Percentiles rank a stretch among this genome's conserved stretches.
These are phyloP conservation scores for Rhizopus delemar DNA, from an alignment of 371 early-diverging fungal genomes.

Conservation along the genomic window DNA sequence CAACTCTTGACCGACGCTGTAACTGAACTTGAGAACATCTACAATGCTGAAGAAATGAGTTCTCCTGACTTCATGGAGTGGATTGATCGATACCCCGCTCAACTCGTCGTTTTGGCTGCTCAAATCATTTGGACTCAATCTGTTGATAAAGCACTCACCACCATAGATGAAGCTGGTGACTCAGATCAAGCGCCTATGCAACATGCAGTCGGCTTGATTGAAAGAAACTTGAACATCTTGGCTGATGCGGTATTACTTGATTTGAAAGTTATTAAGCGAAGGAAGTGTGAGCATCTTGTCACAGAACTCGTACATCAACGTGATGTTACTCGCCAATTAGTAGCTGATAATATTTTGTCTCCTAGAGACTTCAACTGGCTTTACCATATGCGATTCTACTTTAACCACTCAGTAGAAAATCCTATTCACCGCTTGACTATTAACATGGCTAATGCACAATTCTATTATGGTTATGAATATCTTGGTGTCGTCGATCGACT, in stretches of 20 bases:
- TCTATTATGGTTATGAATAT: constrained; percentile 97
- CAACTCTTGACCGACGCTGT: constrained; percentile 74
- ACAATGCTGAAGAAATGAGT: constrained; percentile 64
- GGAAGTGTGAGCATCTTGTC: constrained; percentile 96
- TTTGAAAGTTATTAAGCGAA: constrained; percentile 78
- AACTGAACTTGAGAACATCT: constrained; percentile 64
- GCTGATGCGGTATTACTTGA: constrained; percentile 93
- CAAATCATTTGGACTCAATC: constrained; percentile 91
- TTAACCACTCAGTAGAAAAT: constrained; percentile 61
- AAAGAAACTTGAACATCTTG: constrained; percentile 79
- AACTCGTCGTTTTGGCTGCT: constrained; percentile 88
- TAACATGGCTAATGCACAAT: constrained; percentile 92
- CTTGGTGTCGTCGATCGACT: constrained; percentile 95
- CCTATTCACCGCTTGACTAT: constrained; percentile 78
- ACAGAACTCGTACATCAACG: constrained; percentile 98
- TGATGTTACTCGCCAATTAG: constrained; percentile 85
- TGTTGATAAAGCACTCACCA: constrained; percentile 75
- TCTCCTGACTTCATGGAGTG: constrained; percentile 72
- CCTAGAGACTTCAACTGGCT: constrained; percentile 92
- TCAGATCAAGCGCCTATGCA: constrained; percentile 52
- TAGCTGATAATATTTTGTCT: constrained; percentile 54
- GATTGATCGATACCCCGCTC: constrained; percentile 91
- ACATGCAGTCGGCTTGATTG: constrained; percentile 63
- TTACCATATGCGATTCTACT: constrained; percentile 97
- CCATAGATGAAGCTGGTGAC: constrained; percentile 42